Percentiles rank a stretch among this genome's conserved stretches.
Conservation (phyloP, 2,329 filamentous ascomycete genomes). For the Epichloe brachyelytri region DNA sequence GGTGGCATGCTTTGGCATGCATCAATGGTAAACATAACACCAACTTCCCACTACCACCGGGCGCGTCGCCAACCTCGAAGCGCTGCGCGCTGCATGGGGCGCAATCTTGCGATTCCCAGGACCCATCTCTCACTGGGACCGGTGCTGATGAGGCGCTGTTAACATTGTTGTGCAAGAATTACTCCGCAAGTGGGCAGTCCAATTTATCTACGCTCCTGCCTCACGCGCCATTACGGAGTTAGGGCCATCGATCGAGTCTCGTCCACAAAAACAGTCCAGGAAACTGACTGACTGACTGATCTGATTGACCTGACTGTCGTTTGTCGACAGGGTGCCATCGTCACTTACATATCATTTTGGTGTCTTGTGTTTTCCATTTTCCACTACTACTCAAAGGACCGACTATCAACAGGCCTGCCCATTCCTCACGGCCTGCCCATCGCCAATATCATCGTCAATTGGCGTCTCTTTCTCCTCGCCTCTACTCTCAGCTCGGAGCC, state of each 20-base stretch:
- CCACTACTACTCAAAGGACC: too few species aligned
- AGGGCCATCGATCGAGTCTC: background rate
- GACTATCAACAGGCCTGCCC: background rate
- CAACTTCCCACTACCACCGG: too few species aligned
- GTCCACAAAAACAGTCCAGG: background rate
- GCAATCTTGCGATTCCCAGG: constrained; percentile 8
- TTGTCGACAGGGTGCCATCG: too few species aligned
- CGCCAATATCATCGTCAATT: background rate
- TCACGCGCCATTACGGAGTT: background rate
- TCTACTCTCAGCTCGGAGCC: background rate
- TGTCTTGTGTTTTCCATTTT: too few species aligned
- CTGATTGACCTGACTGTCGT: too few species aligned
- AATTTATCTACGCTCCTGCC: constrained; percentile 3
- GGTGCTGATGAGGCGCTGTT: background rate
- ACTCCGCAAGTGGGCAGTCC: background rate
- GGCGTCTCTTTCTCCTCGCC: background rate
- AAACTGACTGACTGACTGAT: too few species aligned
- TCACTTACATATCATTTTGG: too few species aligned
- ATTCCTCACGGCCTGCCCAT: background rate
- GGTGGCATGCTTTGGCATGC: too few species aligned
- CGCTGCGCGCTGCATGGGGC: too few species aligned
- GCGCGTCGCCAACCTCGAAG: too few species aligned
- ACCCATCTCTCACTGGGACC: background rate
- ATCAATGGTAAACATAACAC: too few species aligned
- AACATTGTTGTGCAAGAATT: background rate